Base-by-base conservation (phyloP, 345 rosid genomes). In the Populus simonii region DNA sequence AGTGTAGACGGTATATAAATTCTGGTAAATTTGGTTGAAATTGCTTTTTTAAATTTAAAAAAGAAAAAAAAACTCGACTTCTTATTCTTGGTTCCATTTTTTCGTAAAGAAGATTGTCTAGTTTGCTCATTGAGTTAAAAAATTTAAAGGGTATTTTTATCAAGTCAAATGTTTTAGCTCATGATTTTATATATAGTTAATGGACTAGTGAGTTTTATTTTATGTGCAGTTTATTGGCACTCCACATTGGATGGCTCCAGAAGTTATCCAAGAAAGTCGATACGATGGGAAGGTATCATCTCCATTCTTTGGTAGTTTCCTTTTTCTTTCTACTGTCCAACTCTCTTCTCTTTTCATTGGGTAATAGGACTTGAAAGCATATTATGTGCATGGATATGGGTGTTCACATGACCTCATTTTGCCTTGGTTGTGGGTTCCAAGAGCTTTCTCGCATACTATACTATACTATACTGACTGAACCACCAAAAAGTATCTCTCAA, bases 201-300 rank as follows among this genome's bases (percentile, higher is more conserved):
- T 63, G 67, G 51, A 47, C 51, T 15, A 47, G 16, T 23, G 11
- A 63, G 13, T 68, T 80, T 73, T 43, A 5, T 57, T 11, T 51
- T 74, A 2, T 80, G 80, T 84, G 81, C 87, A 93, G 99, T 93
- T 96, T 85, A 96, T 96, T 72, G 99, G 99, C 75, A 96, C 99
- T 79, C 99, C 99, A 31, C 99, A 96, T 88, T 96, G 99, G 99
- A 96, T 96, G 99, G 97, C 99, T 78, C 98, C 99, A 20, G 99
- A 96, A 88, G 99, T 96, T 83, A 96, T 96, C 84, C 99, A 96
- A 85, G 98, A 93, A 91, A 96, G 92, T 78, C 94, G 98, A 55
- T 96, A 96, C 84, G 99, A 96, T 88, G 99, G 98, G 81, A 96
- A 96, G 99, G 99, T 95, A 85, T 62, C 11, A 57, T 74, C 47